A percentile compares a stretch with the other conserved stretches of the same genome.
Conservation (phyloP, 2,329 filamentous ascomycete species). For the Phyllosticta citriasiana region DNA sequence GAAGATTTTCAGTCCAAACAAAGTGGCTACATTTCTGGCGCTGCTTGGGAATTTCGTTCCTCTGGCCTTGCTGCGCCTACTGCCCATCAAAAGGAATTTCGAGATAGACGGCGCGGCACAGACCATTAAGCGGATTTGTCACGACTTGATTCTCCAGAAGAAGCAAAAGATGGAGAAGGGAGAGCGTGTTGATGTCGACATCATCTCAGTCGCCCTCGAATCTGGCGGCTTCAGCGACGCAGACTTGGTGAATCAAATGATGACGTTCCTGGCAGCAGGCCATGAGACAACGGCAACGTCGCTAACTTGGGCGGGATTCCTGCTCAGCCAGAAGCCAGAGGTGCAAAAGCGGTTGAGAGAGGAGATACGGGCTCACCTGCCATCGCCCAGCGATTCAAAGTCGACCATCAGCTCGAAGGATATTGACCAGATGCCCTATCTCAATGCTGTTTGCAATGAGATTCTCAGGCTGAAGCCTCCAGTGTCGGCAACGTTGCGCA, state of each 20-base stretch:
- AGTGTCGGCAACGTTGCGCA: conserved; percentile 60
- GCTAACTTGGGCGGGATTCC: conserved; percentile 45
- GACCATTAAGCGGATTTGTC: conserved; percentile 49
- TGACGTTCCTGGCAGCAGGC: conserved; percentile 74
- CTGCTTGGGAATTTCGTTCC: conserved; percentile 55
- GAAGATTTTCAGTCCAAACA: conserved; percentile 39
- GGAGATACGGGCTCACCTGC: conserved; percentile 40
- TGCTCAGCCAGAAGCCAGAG: conserved; percentile 40
- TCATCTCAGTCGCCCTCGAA: conserved; percentile 69
- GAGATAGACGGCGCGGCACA: conserved; percentile 26
- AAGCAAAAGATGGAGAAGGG: conserved; percentile 43
- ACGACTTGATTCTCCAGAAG: conserved; percentile 61
- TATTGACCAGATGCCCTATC: conserved; percentile 67
- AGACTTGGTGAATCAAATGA: conserved; percentile 76
- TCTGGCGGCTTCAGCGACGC: conserved; percentile 68
- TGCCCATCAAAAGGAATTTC: conserved; percentile 63
- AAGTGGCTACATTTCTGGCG: conserved; percentile 45
- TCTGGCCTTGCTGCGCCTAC: conserved; percentile 45
- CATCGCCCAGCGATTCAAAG: conserved; percentile 28
- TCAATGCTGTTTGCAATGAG: conserved; percentile 71
- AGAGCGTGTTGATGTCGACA: conserved; percentile 52
- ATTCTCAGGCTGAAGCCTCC: conserved; percentile 63
- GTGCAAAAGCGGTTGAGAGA: conserved; percentile 39
- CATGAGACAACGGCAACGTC: conserved; percentile 48
- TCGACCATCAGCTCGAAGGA: conserved; percentile 42